A percentile compares a stretch with the other conserved stretches of the same genome.
These are phyloP conservation scores for Hortaea werneckii DNA, from an alignment of 2,329 filamentous ascomycete species.

Conservation along the genomic window DNA sequence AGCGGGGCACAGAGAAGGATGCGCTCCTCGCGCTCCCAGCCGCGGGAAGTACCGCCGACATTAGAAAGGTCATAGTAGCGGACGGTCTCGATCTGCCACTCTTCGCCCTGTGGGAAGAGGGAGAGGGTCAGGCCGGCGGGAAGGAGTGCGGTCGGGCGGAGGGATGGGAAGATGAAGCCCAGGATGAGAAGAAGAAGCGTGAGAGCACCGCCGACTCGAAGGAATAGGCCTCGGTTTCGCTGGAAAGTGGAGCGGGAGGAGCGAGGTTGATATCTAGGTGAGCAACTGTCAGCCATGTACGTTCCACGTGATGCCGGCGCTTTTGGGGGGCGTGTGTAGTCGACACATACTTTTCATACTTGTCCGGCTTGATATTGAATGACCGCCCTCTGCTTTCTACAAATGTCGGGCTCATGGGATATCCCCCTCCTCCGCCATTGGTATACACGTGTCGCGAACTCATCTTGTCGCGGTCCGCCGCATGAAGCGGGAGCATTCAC, in stretches of 20 bases:
- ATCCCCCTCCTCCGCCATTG: constrained; percentile 36
- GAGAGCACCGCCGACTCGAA: constrained; percentile 53
- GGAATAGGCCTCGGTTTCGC: constrained; percentile 61
- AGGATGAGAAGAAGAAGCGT: constrained; percentile 50
- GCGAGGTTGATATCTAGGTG: constrained; percentile 69
- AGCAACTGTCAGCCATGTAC: too few species aligned
- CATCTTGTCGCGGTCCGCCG: constrained; percentile 52
- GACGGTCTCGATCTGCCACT: constrained; percentile 81
- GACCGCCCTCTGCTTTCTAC: constrained; percentile 34
- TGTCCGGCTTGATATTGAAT: constrained; percentile 82
- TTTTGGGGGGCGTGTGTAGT: too few species aligned
- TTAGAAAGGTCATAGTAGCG: constrained; percentile 93
- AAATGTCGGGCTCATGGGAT: constrained; percentile 11
- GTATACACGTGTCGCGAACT: constrained; percentile 65
- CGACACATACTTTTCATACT: constrained; percentile 45
- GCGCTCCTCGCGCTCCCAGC: constrained; percentile 93
- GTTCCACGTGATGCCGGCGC: too few species aligned
- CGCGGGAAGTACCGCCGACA: constrained; percentile 80
- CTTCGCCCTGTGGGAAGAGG: constrained; percentile 52
- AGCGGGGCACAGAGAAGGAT: constrained; percentile 91
- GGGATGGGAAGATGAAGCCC: constrained; percentile 66
- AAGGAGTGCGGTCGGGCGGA: constrained; percentile 50
- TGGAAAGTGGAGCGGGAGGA: constrained; percentile 58
- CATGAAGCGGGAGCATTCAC: background rate
- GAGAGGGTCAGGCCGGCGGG: constrained; percentile 53